Conservation (phyloP, 371 early-diverging fungal genomes). For the Parasitella parasitica region DNA sequence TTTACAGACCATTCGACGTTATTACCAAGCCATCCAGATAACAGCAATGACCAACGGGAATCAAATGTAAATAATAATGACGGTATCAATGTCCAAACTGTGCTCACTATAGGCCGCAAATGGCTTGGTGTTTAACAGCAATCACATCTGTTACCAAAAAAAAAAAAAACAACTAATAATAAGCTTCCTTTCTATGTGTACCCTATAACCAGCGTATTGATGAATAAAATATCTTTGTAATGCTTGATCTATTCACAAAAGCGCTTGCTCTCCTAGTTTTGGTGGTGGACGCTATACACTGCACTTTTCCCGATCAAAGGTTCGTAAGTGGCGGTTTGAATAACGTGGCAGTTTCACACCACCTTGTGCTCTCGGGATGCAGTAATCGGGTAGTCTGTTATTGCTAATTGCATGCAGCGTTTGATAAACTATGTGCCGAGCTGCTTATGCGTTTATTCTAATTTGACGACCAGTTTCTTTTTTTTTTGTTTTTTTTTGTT, state of each 20-base stretch:
- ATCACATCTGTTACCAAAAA: background rate
- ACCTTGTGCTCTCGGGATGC: no score
- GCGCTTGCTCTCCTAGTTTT: no score
- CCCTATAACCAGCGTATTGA: no score
- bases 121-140: background rate
- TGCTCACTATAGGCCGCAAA: background rate
- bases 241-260: background rate
- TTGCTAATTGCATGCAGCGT: background rate
- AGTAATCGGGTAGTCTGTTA: no score
- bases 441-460: background rate
- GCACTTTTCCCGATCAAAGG: no score
- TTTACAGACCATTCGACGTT: conserved; percentile 17
- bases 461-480: background rate
- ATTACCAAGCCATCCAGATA: background rate
- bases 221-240: no score
- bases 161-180: background rate
- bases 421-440: background rate
- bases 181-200: no score
- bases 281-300: no score
- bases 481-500: background rate
- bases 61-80: background rate
- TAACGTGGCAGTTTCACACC: no score
- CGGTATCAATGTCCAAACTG: background rate
- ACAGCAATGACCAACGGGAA: background rate
- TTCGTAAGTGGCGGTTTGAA: no score